Percentiles rank a stretch among this genome's conserved stretches.
These are phyloP conservation scores for Stemphylium lycopersici DNA, from an alignment of 2,329 filamentous ascomycete genomes.

Conservation along the genomic window DNA sequence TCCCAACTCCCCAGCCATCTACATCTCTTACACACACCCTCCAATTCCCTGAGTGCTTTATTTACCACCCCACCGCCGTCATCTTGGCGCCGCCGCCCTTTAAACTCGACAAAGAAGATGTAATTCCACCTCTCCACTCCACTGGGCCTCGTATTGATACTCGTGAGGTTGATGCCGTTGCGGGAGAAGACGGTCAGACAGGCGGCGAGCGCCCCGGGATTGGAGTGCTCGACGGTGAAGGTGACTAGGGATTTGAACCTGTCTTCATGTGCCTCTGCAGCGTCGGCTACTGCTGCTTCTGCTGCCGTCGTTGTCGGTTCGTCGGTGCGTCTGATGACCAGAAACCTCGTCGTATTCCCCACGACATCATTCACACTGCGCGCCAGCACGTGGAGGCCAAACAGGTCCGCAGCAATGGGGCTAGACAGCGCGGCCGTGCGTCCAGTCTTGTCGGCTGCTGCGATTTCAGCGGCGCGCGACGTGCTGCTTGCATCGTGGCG, in stretches of 20 bases:
- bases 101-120: slow-evolving; percentile 92
- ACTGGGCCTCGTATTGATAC: slow-evolving; percentile 86
- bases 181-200: slow-evolving; percentile 79
- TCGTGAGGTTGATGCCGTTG: slow-evolving; percentile 80
- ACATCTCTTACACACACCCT: slow-evolving; percentile 64
- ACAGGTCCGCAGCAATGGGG: slow-evolving; percentile 71
- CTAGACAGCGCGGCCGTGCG: slow-evolving; percentile 79
- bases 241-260: slow-evolving; percentile 72
- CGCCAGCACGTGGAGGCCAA: slow-evolving; percentile 72
- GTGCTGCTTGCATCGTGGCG: slow-evolving; percentile 85
- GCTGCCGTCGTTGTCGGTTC: background rate
- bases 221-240: slow-evolving; percentile 79
- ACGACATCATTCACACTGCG: slow-evolving; percentile 72
- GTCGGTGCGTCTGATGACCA: slow-evolving; percentile 42
- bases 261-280: background rate
- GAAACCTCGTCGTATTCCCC: slow-evolving; percentile 81
- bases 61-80: slow-evolving; percentile 62
- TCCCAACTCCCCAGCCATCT: slow-evolving; percentile 74
- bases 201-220: slow-evolving; percentile 82
- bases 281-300: background rate
- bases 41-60: slow-evolving; percentile 65
- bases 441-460: slow-evolving; percentile 65
- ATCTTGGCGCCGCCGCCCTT: slow-evolving; percentile 60
- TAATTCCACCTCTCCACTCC: slow-evolving; percentile 81
- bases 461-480: slow-evolving; percentile 79